phyloP scores from a whole-genome alignment of 2,329 filamentous ascomycete species.

The Cytospora paraplurivora region DNA sequence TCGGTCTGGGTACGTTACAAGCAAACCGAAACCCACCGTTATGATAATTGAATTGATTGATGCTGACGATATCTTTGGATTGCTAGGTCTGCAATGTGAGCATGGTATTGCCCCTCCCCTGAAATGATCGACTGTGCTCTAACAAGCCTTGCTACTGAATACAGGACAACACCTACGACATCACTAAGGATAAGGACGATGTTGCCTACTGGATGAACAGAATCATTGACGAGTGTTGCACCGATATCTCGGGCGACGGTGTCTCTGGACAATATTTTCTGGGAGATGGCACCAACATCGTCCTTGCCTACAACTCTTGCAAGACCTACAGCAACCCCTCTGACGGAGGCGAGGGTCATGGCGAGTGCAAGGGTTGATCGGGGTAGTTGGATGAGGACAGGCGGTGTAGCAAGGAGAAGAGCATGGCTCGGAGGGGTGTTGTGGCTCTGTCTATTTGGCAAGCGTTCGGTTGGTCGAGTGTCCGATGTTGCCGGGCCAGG shows the following conservation, averaged over 20 bases:
- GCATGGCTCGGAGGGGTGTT: neutral
- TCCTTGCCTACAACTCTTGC: neutral
- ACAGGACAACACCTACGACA: neutral
- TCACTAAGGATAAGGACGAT: neutral
- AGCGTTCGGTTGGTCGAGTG: too few relatives aligned
- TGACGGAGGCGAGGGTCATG: neutral
- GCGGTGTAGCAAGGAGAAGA: neutral
- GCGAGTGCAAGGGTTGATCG: neutral
- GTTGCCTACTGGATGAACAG: neutral
- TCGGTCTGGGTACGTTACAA: constrained; percentile 1
- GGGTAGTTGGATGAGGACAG: neutral
- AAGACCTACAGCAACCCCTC: neutral
- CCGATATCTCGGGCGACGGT: neutral
- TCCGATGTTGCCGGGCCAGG: too few relatives aligned
- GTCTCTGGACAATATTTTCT: neutral
- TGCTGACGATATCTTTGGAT: neutral
- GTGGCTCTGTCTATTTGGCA: neutral
- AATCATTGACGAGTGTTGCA: constrained; percentile 5
- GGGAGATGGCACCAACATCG: constrained; percentile 4
- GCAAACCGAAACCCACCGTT: neutral
- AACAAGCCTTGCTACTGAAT: neutral
- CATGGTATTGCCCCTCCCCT: neutral
- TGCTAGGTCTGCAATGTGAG: constrained; percentile 6
- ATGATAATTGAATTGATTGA: neutral
- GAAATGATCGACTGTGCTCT: neutral